These are phyloP conservation scores for Xenosphaeropsis pyriputrescens DNA, from an alignment of 2,329 filamentous ascomycete species.

Conservation along the genomic window DNA sequence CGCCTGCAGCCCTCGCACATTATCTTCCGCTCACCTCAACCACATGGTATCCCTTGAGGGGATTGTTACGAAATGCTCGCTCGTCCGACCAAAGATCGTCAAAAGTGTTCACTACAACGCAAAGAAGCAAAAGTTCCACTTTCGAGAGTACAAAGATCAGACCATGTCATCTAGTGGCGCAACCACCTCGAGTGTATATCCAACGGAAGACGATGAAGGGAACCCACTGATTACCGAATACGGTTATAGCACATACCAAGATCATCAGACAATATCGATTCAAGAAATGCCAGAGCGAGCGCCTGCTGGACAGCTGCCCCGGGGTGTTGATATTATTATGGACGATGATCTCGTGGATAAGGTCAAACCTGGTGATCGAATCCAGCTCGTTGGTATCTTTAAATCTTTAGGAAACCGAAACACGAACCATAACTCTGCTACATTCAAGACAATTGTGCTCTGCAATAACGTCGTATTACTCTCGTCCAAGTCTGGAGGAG, in stretches of 20 bases:
- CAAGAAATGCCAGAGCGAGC: conserved; percentile 98
- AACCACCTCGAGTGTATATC: conserved; percentile 84
- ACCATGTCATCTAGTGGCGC: conserved; percentile 86
- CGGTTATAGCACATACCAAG: conserved; percentile 86
- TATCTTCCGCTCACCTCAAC: conserved; percentile 82
- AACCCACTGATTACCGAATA: conserved; percentile 92
- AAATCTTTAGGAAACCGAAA: conserved; percentile 91
- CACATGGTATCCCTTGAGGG: conserved; percentile 95
- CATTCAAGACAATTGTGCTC: conserved; percentile 87
- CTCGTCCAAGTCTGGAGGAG: conserved; percentile 90
- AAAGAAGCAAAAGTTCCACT: conserved; percentile 71
- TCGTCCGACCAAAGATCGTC: conserved; percentile 93
- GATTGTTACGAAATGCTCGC: conserved; percentile 89
- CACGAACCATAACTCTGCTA: conserved; percentile 74
- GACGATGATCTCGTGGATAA: conserved; percentile 93
- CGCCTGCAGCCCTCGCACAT: conserved; percentile 83
- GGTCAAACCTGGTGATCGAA: conserved; percentile 88
- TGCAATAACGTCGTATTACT: conserved; percentile 92
- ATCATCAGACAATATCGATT: conserved; percentile 95
- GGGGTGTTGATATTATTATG: conserved; percentile 89
- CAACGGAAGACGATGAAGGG: conserved; percentile 82
- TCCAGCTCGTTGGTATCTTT: conserved; percentile 94
- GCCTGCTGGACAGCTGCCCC: conserved; percentile 85
- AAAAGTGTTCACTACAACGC: conserved; percentile 97
- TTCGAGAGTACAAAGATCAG: conserved; percentile 85